These are phyloP conservation scores for Gentiana straminea DNA, from an alignment of 257 asterid species.

Conservation along the genomic window DNA sequence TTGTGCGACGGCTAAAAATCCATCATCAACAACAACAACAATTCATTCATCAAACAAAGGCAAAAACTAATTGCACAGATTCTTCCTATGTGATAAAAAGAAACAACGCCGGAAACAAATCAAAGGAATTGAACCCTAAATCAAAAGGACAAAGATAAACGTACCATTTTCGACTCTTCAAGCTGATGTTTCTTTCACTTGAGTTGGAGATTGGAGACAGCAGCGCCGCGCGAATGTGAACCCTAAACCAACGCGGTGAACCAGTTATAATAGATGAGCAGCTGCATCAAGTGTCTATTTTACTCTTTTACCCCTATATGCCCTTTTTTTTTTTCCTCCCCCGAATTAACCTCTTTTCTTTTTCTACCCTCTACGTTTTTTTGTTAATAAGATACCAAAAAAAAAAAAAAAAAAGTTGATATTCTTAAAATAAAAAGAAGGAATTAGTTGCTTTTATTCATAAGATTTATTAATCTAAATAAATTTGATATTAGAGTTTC, in stretches of 20 bases:
- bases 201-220: neutral
- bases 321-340: no score
- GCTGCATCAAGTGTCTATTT: no score
- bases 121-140: neutral
- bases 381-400: neutral
- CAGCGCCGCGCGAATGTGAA: slow-evolving; percentile 6
- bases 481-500: no score
- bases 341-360: no score
- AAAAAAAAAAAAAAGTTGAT: neutral
- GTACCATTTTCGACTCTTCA: slow-evolving; percentile 20
- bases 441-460: no score
- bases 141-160: neutral
- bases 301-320: no score
- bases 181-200: neutral
- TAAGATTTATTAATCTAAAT: no score
- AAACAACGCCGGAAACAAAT: neutral
- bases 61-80: neutral
- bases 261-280: no score
- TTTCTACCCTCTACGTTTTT: neutral
- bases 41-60: no score
- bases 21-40: neutral
- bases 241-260: neutral
- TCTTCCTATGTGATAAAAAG: neutral
- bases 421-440: neutral
- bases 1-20: no score